A percentile compares a stretch with the other conserved stretches of the same genome.
phyloP scores from a whole-genome alignment of 192 early-diverging fungal species.

The Entomortierella chlamydospora region DNA sequence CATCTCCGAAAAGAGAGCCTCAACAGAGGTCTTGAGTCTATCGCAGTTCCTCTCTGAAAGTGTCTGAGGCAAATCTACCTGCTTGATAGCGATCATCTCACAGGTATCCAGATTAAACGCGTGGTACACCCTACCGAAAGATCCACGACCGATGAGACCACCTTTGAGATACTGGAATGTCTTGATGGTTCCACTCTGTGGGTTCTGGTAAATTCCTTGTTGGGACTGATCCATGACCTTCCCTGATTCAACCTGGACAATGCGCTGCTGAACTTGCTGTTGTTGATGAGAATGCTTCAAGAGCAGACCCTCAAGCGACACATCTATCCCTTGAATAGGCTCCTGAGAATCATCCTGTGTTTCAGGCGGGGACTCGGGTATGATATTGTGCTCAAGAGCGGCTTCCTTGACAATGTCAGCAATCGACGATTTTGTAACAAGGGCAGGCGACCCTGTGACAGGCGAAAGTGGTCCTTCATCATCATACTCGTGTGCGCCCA shows the following conservation, averaged over 20 bases:
- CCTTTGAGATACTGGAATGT: constrained; percentile 79
- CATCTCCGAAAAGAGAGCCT: constrained; percentile 80
- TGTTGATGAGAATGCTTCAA: not conserved
- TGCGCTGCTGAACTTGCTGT: constrained; percentile 7
- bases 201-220: constrained; percentile 43
- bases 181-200: constrained; percentile 55
- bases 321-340: not conserved
- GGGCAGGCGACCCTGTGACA: constrained; percentile 29
- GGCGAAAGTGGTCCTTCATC: constrained; percentile 47
- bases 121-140: constrained; percentile 83
- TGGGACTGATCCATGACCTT: constrained; percentile 50
- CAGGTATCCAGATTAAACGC: constrained; percentile 78
- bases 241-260: constrained; percentile 36
- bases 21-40: constrained; percentile 55
- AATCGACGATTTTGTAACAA: constrained; percentile 42
- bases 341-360: not conserved
- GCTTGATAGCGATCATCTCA: constrained; percentile 88
- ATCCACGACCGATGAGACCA: constrained; percentile 84
- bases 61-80: constrained; percentile 74
- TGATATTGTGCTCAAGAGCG: constrained; percentile 39
- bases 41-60: constrained; percentile 59
- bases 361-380: constrained; percentile 13
- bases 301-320: not conserved
- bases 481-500: constrained; percentile 37
- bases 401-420: constrained; percentile 46